These are phyloP conservation scores for Euphorbia lathyris DNA, from an alignment of 345 rosid genomes.

Conservation along the genomic window DNA sequence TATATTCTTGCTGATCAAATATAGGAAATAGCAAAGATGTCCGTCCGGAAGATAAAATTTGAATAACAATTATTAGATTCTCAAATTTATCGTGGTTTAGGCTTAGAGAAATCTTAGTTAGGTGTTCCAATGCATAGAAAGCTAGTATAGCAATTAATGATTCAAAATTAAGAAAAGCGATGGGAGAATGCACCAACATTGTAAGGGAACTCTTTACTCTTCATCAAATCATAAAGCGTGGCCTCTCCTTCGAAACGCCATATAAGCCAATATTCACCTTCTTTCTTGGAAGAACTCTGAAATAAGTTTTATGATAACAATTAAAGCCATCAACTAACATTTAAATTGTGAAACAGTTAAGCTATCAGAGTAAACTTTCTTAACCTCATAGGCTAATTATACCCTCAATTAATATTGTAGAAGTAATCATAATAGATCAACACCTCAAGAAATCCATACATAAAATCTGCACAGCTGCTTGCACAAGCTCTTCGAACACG, in stretches of 20 bases:
- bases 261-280: slow-evolving; percentile 80
- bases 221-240: slow-evolving; percentile 76
- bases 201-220: slow-evolving; percentile 87
- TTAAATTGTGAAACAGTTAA: background rate
- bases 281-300: slow-evolving; percentile 79
- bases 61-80: background rate
- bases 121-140: background rate
- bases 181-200: slow-evolving; percentile 58
- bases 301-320: slow-evolving; percentile 21
- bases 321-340: slow-evolving; percentile 15
- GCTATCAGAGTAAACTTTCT: slow-evolving; percentile 2
- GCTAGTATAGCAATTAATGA: background rate
- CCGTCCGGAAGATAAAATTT: background rate
- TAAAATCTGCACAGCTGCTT: slow-evolving; percentile 85
- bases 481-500: slow-evolving; percentile 96
- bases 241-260: slow-evolving; percentile 88
- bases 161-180: slow-evolving; percentile 7
- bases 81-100: background rate
- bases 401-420: slow-evolving; percentile 34
- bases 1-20: no score
- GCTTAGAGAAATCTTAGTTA: background rate
- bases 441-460: slow-evolving; percentile 91
- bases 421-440: slow-evolving; percentile 32
- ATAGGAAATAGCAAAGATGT: background rate
- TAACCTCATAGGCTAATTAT: slow-evolving; percentile 22